Base-by-base conservation (phyloP, 2,329 filamentous ascomycete species). In the Colletotrichum kahawae region DNA sequence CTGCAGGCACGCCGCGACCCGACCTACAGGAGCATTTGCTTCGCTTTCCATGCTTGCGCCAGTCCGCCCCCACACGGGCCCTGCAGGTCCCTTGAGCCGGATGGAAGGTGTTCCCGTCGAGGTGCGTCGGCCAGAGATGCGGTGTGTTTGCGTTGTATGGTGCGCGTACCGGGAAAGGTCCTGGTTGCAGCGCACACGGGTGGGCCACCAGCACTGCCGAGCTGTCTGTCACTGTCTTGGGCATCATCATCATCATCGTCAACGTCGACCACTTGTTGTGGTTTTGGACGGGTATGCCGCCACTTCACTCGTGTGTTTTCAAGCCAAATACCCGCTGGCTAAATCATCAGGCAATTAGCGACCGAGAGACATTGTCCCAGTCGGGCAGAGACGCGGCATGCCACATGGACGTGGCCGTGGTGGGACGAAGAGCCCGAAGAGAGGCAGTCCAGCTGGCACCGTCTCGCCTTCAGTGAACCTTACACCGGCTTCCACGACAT, bases 81-180 rank as follows among this genome's bases (percentile, higher is more conserved):
- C 31, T 62, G 59, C 60, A 66, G 67, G 71, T 64, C 60, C 71
- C 67, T 60, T 64, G 56, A 43, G 29, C 56, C 68, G 62, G 54
- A 62, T 67, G 66, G 67, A 24, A 36, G 59, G 67, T 57, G 43
- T 51, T 71, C 18, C 63, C 69, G 48, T 24, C 34, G 56, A 36
- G n/a, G 66, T 24, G 70, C 24, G 16, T 60, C 65, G 54, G 43
- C 36, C 54, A 51, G 51, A 71, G 38, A 71, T 71, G 67, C 54
- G 38, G 51, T 74, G 67, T 71, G 54, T 38, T 66, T 31, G 21
- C 43, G 43, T 62, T 63, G 59, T 63, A 24, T 63, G 59, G 59
- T 63, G 60, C 60, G 60, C 60, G 60, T 38, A 38, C 33, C 33
- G 43, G 43, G 43, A 48, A 18, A 21, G 5, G 21, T 63, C 33